Evolutionary conservation across 1,139 yeast species (phyloP).

Genomic region (Hemisphaericaspora subhashii): DNA sequence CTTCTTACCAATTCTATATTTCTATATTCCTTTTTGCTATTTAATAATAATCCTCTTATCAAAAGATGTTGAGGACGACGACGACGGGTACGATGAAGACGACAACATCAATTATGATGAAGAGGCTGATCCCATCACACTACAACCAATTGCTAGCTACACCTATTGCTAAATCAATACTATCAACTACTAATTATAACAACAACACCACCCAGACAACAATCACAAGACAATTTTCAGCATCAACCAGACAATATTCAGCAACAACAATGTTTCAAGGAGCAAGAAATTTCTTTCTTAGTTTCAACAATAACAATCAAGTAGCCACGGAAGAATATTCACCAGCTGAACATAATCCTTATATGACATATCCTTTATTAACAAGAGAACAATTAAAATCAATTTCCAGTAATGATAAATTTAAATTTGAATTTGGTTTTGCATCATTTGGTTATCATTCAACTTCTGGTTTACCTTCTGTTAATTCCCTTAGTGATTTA

Average conservation of each 20-base stretch:
- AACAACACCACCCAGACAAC: too few relatives aligned
- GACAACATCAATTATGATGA: too few relatives aligned
- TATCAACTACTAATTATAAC: neutral
- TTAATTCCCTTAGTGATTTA: slow-evolving; percentile 52
- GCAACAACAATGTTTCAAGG: slow-evolving; percentile 23
- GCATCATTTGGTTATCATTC: slow-evolving; percentile 54
- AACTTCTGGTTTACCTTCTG: slow-evolving; percentile 35
- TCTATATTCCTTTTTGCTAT: too few relatives aligned
- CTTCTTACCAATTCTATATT: neutral
- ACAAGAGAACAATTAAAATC: slow-evolving; percentile 42
- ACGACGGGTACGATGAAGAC: too few relatives aligned
- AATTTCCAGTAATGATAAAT: slow-evolving; percentile 36
- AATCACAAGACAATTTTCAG: neutral
- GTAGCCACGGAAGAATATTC: slow-evolving; percentile 15
- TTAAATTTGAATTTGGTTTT: slow-evolving; percentile 46
- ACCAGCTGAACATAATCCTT: slow-evolving; percentile 30
- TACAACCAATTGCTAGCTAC: too few relatives aligned
- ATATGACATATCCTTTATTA: slow-evolving; percentile 42
- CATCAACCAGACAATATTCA: neutral
- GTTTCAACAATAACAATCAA: slow-evolving; percentile 15
- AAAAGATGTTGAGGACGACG: neutral
- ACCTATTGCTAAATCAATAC: too few relatives aligned
- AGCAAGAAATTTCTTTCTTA: slow-evolving; percentile 29
- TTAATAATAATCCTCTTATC: too few relatives aligned
- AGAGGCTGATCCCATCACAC: too few relatives aligned